Percentiles rank a stretch among this genome's conserved stretches.
Evolutionary conservation across 192 early-diverging fungal species (phyloP).

Genomic region (Mortierella alpina): DNA sequence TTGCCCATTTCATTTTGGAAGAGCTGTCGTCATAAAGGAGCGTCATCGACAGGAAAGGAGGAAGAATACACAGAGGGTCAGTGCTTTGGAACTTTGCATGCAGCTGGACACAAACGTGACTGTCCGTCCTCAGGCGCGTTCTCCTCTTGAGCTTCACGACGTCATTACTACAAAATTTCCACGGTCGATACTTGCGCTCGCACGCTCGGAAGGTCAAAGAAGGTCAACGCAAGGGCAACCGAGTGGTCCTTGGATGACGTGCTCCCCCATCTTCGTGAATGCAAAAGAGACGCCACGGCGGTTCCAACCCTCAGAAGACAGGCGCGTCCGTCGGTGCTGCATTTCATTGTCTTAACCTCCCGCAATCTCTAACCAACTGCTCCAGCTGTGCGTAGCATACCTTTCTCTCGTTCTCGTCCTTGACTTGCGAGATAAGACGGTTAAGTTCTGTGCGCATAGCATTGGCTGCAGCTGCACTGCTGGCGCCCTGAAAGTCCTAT

Average conservation of each 20-base stretch:
- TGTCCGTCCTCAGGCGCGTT: no score
- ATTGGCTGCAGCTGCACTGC: constrained; percentile 70
- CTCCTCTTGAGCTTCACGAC: background rate
- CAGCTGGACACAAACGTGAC: no score
- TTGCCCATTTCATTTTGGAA: constrained; percentile 88
- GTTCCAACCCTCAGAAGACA: no score
- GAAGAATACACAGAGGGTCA: background rate
- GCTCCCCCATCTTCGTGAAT: background rate
- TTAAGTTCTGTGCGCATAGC: constrained; percentile 83
- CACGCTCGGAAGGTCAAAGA: background rate
- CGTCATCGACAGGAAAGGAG: background rate
- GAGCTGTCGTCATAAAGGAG: constrained; percentile 39
- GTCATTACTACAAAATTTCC: constrained; percentile 11
- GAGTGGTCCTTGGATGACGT: no score
- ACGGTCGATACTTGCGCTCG: background rate
- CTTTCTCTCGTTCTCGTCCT: constrained; percentile 68
- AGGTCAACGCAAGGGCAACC: no score
- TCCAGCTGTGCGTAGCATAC: constrained; percentile 34
- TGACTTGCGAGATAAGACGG: constrained; percentile 65
- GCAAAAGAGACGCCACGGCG: background rate
- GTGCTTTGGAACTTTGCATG: no score
- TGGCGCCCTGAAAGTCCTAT: constrained; percentile 71
- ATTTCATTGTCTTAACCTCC: no score
- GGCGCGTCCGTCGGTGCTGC: no score
- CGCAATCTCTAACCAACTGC: background rate